Base-by-base conservation (phyloP, 768 basidiomycete species). In the Boletus vermiculosoides region DNA sequence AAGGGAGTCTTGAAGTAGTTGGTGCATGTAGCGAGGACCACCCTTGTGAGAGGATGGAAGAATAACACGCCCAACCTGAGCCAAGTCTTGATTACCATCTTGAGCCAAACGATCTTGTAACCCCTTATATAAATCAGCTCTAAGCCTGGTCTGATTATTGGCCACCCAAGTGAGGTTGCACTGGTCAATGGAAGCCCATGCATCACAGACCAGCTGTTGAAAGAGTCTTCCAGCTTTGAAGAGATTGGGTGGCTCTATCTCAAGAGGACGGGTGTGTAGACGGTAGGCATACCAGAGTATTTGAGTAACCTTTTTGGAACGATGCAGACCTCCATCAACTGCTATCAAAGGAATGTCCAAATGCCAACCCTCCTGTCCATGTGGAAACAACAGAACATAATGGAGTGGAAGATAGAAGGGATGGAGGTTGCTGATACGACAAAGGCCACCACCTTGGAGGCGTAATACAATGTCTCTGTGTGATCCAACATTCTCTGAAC, bases 1-100 rank as follows among this genome's bases (percentile, higher is more conserved):
- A 68, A 83, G 68, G 0, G 78, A 63, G 56, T 83, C 80, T 30
- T 82, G 78, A 36, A 72, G 77, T n/a, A n/a, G n/a, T n/a, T n/a
- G n/a, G n/a, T n/a, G n/a, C n/a, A n/a, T n/a, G n/a, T n/a, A n/a
- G n/a, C n/a, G n/a, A n/a, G n/a, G n/a, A n/a, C n/a, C n/a, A n/a
- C n/a, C n/a, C n/a, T n/a, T n/a, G n/a, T n/a, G n/a, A n/a, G n/a
- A n/a, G n/a, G n/a, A n/a, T n/a, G n/a, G n/a, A n/a, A n/a, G n/a
- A n/a, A n/a, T n/a, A n/a, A n/a, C n/a, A n/a, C n/a, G n/a, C n/a
- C n/a, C n/a, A n/a, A n/a, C n/a, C n/a, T n/a, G n/a, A n/a, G n/a
- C n/a, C n/a, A n/a, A n/a, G n/a, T n/a, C n/a, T n/a, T n/a, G n/a
- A n/a, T n/a, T n/a, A n/a, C n/a, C n/a, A n/a, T n/a, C n/a, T n/a